These are phyloP conservation scores for Exserohilum rostratum DNA, from an alignment of 2,329 filamentous ascomycete species.

Conservation along the genomic window DNA sequence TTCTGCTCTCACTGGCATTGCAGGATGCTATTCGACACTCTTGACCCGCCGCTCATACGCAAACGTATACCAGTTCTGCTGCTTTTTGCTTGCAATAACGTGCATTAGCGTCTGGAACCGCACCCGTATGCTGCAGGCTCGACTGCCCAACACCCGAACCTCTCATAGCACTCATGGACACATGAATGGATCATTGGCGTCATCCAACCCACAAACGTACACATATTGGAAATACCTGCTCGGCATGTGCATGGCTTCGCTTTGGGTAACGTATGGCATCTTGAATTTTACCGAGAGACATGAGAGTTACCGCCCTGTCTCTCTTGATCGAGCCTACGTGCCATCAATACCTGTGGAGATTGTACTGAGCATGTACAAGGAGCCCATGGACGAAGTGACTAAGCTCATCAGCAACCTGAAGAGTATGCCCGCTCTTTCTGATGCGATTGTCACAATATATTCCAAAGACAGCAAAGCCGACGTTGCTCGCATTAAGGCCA, in stretches of 20 bases:
- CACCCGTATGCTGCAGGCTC: background rate
- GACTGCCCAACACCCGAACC: background rate
- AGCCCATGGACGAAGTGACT: conserved; percentile 32
- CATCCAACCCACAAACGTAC: background rate
- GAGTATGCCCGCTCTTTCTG: conserved; percentile 24
- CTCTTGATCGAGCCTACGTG: conserved; percentile 26
- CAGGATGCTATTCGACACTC: conserved; percentile 19
- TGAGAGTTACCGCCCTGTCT: background rate
- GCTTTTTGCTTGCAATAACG: conserved; percentile 17
- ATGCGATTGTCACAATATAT: conserved; percentile 37
- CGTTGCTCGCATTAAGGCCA: conserved; percentile 16
- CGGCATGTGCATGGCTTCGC: conserved; percentile 7
- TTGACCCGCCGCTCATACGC: conserved; percentile 28
- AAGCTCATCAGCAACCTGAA: conserved; percentile 26
- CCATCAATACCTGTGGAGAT: conserved; percentile 35
- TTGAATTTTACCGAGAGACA: conserved; percentile 23
- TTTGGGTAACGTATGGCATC: conserved; percentile 18
- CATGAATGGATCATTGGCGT: background rate
- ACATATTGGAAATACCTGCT: conserved; percentile 1
- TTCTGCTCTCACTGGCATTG: conserved; percentile 15
- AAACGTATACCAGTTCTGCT: conserved; percentile 17
- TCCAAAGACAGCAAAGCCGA: conserved; percentile 36
- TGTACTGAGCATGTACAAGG: conserved; percentile 48
- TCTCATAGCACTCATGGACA: background rate
- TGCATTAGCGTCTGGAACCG: conserved; percentile 8